Conservation (phyloP, 2,329 filamentous ascomycete species). For the Byssochlamys sp. region DNA sequence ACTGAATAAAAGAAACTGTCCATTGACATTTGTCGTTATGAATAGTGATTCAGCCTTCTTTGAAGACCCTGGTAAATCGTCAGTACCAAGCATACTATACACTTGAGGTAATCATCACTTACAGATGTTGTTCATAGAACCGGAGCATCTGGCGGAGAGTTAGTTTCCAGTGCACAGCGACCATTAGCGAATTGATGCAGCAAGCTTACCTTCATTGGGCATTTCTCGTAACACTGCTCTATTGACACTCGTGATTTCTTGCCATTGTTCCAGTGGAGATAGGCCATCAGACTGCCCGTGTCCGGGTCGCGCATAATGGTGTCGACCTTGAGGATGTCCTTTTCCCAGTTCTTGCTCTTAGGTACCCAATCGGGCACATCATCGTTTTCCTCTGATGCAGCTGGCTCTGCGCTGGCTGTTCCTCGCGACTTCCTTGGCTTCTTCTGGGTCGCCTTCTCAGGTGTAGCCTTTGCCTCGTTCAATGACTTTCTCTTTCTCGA, state of each 20-base stretch:
- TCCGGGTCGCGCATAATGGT: conserved; percentile 33
- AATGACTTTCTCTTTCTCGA: conserved; percentile 27
- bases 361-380: conserved; percentile 28
- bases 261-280: conserved; percentile 36
- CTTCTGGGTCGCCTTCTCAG: conserved; percentile 17
- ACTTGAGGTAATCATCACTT: conserved; percentile 14
- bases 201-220: conserved; percentile 30
- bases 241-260: conserved; percentile 35
- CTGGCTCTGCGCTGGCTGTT: conserved; percentile 10
- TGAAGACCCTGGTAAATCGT: conserved; percentile 24
- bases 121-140: conserved; percentile 43
- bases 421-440: conserved; percentile 18
- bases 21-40: not conserved
- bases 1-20: not conserved
- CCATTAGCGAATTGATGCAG: not conserved
- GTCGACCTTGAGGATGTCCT: conserved; percentile 32
- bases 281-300: conserved; percentile 26
- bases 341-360: conserved; percentile 34
- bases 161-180: conserved; percentile 3
- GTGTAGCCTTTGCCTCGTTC: conserved; percentile 17
- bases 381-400: conserved; percentile 12
- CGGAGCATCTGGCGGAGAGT: conserved; percentile 32
- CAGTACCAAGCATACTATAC: conserved; percentile 1
- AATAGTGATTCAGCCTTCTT: conserved; percentile 15
- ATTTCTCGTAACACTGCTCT: conserved; percentile 33